Evolutionary conservation across 805 yeast species (phyloP), one percentile per base, ranked within the genome.

Genomic region (Candida loeiensis): DNA sequence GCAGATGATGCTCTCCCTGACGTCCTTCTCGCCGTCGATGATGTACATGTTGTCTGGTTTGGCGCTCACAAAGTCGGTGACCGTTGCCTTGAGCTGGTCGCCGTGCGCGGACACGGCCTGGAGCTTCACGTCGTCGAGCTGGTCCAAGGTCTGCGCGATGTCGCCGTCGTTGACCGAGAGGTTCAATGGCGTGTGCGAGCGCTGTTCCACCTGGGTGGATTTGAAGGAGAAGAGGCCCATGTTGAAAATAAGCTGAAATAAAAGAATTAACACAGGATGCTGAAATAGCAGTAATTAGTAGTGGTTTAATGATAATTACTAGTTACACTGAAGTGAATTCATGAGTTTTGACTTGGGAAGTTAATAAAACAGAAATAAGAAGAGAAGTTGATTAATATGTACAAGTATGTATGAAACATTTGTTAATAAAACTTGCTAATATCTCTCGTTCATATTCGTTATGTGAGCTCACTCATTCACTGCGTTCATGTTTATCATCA

Each of bases 1-100:
- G 52, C 79, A 74, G 27, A 74, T 73, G 26, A 71, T 66, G 47
- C 77, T 69, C 44, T 63, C 56, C 14, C 55, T 43, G 3, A 40
- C 39, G 29, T 61, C 58, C 46, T 59, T 64, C 46, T 68, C 73
- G 5, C 74, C 74, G 41, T 69, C 74, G 34, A 69, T 66, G 9
- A 68, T 55, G 40, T 61, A 69, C 49, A 63, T 39, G 37, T 66
- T 66, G 19, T 54, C 50, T 3, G 69, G 71, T 24, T 52, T 51
- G 5, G 45, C 49, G 1, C 40, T 25, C 0, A 68, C 70, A 45
- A 67, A 68, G 3, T 55, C 54, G 4, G 48, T 38, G 2, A 67
- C 66, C 4, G 61, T 34, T 4, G 46, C 42, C 24, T 56, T 54
- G 25, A 41, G 26, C n/a, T 33, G 18, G 15, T 15, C 19, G 17